A percentile compares a stretch with the other conserved stretches of the same genome.
Conservation (phyloP, 345 rosid genomes). For the Aquilaria yunnanensis region DNA sequence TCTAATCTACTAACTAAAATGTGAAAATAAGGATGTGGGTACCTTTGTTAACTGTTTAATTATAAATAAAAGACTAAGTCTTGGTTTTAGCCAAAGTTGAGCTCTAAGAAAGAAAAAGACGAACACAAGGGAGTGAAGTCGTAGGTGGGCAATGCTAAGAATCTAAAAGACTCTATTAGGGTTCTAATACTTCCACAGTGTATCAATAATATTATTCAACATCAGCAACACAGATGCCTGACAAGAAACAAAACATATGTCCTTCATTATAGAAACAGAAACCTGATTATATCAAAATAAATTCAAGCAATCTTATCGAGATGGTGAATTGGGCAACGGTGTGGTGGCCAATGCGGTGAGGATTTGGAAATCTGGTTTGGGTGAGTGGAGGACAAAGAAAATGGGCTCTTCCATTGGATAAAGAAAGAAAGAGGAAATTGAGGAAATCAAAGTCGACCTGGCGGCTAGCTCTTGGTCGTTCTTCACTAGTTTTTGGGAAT, state of each 20-base stretch:
- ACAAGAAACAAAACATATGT: not conserved
- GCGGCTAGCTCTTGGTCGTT: too few relatives aligned
- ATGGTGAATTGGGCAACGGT: constrained; percentile 61
- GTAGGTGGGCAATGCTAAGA: constrained; percentile 60
- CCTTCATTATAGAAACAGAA: not conserved
- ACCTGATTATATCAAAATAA: not conserved
- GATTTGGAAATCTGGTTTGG: constrained; percentile 50
- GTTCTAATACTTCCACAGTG: constrained; percentile 41
- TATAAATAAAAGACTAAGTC: too few relatives aligned
- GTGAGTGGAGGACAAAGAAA: constrained; percentile 20
- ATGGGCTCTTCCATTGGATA: not conserved
- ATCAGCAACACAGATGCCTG: constrained; percentile 71
- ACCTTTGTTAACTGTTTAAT: too few relatives aligned
- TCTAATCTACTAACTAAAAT: too few relatives aligned
- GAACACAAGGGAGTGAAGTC: too few relatives aligned
- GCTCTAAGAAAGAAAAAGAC: too few relatives aligned
- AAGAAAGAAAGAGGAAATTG: too few relatives aligned
- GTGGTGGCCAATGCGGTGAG: constrained; percentile 64
- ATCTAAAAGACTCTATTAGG: constrained; percentile 51
- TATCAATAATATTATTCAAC: constrained; percentile 46
- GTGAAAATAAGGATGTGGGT: too few relatives aligned
- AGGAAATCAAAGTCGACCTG: too few relatives aligned
- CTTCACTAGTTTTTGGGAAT: too few relatives aligned
- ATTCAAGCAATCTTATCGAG: constrained; percentile 32
- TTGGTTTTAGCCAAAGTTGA: too few relatives aligned